Evolutionary conservation across 495 filamentous ascomycete species (phyloP), one percentile per base, ranked within the genome.

Genomic region (Thermochaetoides thermophila): DNA sequence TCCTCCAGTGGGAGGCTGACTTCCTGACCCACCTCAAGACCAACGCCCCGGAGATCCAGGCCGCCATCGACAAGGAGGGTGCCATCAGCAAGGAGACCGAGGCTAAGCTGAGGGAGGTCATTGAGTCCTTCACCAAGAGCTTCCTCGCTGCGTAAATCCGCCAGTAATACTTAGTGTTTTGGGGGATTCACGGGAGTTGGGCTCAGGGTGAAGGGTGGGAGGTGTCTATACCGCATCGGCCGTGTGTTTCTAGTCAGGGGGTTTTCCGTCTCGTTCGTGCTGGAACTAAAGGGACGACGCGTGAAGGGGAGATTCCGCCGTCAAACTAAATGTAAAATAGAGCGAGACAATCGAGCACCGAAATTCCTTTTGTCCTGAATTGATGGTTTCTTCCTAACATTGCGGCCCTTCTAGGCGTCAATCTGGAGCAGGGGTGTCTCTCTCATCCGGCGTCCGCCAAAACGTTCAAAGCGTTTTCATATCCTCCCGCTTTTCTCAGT

Each of bases 31-130:
- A 93, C 71, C 66, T 97, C 52, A 84, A 76, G 73, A 81, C 71
- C 56, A 86, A 81, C 69, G 76, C 95, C 71, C 53, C 73, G 16
- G 87, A 84, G 43, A 65, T 97, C 40, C 59, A 91, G 37, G 66
- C 76, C 45, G 76, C 78, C 51, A 96, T 97, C 50, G 84, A 91
- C 52, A 85, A 86, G 72, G 86, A 97, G 72, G 89, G 89, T 61
- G 72, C 83, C 55, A 60, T 97, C 53, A 85, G 79, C 76, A 92
- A 95, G 73, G 91, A 93, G 22, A 68, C 87, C 32, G 89, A 97
- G 74, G 69, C 61, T 44, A 76, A 76, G 64, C 67, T 97, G 56
- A 83, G 75, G 72, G 78, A 92, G 38, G 68, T 78, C 49, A 75
- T 84, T 48, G 34, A 38, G 40, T 68, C 37, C 59, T 97, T 97